phyloP scores from a whole-genome alignment of 78 protist genomes.

The Ministeria vibrans region DNA sequence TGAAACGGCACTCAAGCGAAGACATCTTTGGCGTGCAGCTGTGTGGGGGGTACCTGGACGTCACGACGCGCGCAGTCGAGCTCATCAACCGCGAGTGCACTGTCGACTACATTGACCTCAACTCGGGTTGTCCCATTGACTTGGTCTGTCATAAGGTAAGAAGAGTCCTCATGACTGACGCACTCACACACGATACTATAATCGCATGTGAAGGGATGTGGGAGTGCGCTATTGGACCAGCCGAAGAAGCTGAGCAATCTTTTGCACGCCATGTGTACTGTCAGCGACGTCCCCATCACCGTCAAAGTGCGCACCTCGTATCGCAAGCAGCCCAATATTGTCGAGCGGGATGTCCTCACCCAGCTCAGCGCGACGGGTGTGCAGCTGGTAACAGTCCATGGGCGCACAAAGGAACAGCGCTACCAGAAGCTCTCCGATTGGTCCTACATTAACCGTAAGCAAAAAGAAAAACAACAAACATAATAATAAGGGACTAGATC shows the following conservation, averaged over 20 bases:
- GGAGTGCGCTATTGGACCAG: too few species aligned
- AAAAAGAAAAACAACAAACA: too few species aligned
- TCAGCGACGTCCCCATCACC: slow-evolving; percentile 36
- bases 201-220: not conserved
- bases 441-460: slow-evolving; percentile 77
- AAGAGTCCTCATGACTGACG: not conserved
- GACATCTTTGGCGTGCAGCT: slow-evolving; percentile 86
- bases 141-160: slow-evolving; percentile 33
- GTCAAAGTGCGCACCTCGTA: slow-evolving; percentile 84
- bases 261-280: not conserved
- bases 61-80: slow-evolving; percentile 41
- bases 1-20: slow-evolving; percentile 71
- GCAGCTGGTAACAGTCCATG: slow-evolving; percentile 72
- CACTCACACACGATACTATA: not conserved
- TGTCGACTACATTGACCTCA: slow-evolving; percentile 83
- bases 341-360: slow-evolving; percentile 65
- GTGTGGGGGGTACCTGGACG: slow-evolving; percentile 54
- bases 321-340: slow-evolving; percentile 40
- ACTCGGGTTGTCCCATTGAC: slow-evolving; percentile 94
- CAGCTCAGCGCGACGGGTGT: slow-evolving; percentile 67
- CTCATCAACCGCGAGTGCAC: slow-evolving; percentile 9
- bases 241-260: too few species aligned
- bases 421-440: slow-evolving; percentile 86
- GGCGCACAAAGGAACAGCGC: slow-evolving; percentile 84
- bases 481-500: slow-evolving; percentile 33